Evolutionary conservation across 768 basidiomycete genomes (phyloP).

Genomic region (Lactifluus rugatus): DNA sequence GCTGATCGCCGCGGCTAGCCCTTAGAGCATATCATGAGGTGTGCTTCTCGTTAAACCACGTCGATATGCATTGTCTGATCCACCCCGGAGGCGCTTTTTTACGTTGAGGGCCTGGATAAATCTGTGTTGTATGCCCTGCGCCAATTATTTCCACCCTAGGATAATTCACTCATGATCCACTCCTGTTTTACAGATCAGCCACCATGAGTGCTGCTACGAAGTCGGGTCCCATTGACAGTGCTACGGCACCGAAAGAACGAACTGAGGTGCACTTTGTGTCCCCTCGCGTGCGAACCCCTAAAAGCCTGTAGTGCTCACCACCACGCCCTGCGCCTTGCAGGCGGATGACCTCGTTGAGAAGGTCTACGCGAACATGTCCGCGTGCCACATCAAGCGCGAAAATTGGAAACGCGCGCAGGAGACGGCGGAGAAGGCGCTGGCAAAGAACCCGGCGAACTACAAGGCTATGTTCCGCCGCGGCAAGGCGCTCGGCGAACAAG

Average conservation of each 20-base stretch:
- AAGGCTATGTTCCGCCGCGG: conserved; percentile 78
- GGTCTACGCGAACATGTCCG: conserved; percentile 78
- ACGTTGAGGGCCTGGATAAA: conserved; percentile 60
- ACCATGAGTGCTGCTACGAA: neutral
- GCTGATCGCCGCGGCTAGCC: conserved; percentile 33
- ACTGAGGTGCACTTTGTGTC: conserved; percentile 44
- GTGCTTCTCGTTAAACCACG: conserved; percentile 3
- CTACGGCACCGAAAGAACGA: conserved; percentile 39
- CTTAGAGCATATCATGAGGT: conserved; percentile 65
- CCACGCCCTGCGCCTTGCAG: conserved; percentile 30
- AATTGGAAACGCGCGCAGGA: conserved; percentile 76
- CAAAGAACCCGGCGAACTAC: conserved; percentile 64
- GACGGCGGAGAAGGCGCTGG: conserved; percentile 74
- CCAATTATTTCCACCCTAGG: neutral
- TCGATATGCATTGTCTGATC: neutral
- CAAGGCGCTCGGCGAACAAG: conserved; percentile 67
- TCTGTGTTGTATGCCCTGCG: neutral
- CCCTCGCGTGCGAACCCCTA: neutral
- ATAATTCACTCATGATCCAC: neutral
- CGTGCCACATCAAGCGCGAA: conserved; percentile 68
- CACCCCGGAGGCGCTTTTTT: conserved; percentile 21
- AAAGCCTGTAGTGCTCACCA: neutral
- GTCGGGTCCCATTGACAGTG: conserved; percentile 8
- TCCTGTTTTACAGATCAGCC: conserved; percentile 7
- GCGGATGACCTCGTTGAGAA: conserved; percentile 69